These are phyloP conservation scores for Ogataea nitratoaversa DNA, from an alignment of 805 yeast genomes.

Conservation along the genomic window DNA sequence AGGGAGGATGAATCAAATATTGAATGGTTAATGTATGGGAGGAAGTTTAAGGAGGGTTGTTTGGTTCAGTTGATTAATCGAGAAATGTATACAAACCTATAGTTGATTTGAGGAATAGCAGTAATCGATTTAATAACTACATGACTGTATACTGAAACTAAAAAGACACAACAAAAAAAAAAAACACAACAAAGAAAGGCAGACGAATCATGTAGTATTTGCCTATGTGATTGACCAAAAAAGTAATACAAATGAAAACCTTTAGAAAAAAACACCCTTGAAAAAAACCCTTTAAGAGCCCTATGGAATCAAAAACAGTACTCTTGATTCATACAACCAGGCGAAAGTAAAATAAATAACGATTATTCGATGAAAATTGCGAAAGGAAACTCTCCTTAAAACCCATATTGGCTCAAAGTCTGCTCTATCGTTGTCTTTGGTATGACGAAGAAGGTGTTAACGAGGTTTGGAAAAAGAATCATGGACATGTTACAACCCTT, in stretches of 20 bases:
- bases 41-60: no score
- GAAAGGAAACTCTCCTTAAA: constrained; percentile 3
- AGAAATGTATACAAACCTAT: no score
- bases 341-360: no score
- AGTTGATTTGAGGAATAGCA: no score
- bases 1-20: constrained; percentile 13
- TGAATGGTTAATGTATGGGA: constrained; percentile 12
- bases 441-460: no score
- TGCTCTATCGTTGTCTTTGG: no score
- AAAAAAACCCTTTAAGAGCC: constrained; percentile 1
- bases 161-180: background rate
- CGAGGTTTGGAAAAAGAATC: background rate
- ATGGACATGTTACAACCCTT: constrained; percentile 28
- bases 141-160: no score
- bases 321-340: no score
- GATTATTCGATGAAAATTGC: no score
- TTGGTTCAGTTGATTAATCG: no score
- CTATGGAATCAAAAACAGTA: no score
- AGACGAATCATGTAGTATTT: background rate
- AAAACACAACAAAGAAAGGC: background rate
- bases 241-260: background rate
- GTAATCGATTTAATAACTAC: no score
- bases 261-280: background rate
- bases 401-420: constrained; percentile 1
- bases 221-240: background rate